These are phyloP conservation scores for Diaporthe batatas DNA, from an alignment of 2,329 filamentous ascomycete species.

Conservation along the genomic window DNA sequence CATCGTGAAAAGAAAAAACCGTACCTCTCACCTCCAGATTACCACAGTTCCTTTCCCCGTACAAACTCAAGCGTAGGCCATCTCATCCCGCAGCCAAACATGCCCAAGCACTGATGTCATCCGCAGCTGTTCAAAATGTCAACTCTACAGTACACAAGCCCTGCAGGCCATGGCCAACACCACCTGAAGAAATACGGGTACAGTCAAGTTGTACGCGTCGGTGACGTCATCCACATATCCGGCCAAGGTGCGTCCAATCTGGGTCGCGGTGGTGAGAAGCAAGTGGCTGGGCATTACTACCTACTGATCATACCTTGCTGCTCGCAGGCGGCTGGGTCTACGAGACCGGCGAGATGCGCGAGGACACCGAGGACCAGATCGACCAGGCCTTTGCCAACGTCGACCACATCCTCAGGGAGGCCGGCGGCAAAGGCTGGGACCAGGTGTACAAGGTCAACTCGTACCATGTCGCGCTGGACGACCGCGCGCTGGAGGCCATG, in stretches of 20 bases:
- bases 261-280: background rate
- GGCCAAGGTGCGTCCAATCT: slow-evolving; percentile 57
- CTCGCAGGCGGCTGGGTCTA: slow-evolving; percentile 52
- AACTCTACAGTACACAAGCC: slow-evolving; percentile 51
- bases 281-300: background rate
- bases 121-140: slow-evolving; percentile 47
- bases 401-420: slow-evolving; percentile 62
- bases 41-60: too few species aligned
- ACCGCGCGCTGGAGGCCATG: slow-evolving; percentile 57
- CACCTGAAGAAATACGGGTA: slow-evolving; percentile 53
- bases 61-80: too few species aligned
- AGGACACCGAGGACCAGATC: slow-evolving; percentile 60
- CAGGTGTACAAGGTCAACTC: slow-evolving; percentile 65
- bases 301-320: background rate
- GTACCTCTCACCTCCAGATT: too few species aligned
- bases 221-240: slow-evolving; percentile 60
- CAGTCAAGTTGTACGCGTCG: slow-evolving; percentile 63
- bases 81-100: too few species aligned
- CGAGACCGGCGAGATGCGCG: slow-evolving; percentile 45
- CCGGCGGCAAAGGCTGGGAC: slow-evolving; percentile 68
- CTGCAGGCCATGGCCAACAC: slow-evolving; percentile 51
- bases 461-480: slow-evolving; percentile 59
- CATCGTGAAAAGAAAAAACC: too few species aligned
- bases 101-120: too few species aligned
- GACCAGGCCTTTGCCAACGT: slow-evolving; percentile 70